These are phyloP conservation scores for Aspergillus egyptiacus DNA, from an alignment of 495 filamentous ascomycete species.

Conservation along the genomic window DNA sequence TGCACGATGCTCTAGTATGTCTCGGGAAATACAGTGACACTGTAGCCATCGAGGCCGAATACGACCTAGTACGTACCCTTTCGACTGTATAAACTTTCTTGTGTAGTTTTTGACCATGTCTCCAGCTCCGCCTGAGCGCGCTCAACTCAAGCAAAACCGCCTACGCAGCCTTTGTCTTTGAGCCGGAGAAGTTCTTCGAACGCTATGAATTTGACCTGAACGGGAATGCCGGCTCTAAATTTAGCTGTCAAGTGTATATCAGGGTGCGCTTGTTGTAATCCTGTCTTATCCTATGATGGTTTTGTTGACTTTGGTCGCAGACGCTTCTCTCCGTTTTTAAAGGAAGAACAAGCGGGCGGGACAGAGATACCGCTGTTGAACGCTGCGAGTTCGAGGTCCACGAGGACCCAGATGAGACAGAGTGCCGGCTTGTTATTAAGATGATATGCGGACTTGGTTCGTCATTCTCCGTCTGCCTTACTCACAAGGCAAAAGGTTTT, in stretches of 20 bases:
- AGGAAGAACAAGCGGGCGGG: constrained; percentile 53
- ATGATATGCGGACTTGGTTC: constrained; percentile 82
- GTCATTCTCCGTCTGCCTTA: constrained; percentile 1
- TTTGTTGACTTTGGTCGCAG: constrained; percentile 27
- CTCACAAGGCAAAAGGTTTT: too few relatives aligned
- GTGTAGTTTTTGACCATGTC: constrained; percentile 5
- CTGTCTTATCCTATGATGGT: too few relatives aligned
- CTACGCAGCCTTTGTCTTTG: constrained; percentile 76
- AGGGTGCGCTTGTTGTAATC: constrained; percentile 47
- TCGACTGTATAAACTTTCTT: not conserved
- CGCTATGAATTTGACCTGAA: constrained; percentile 48
- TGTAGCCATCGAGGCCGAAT: constrained; percentile 77
- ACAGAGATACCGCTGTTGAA: constrained; percentile 75
- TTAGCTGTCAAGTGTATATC: constrained; percentile 68
- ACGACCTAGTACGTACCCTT: constrained; percentile 54
- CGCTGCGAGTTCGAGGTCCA: constrained; percentile 79
- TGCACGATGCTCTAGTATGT: constrained; percentile 83
- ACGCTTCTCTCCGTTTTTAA: constrained; percentile 73
- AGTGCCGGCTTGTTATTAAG: constrained; percentile 75
- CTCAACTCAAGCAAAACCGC: constrained; percentile 92
- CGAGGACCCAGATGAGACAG: constrained; percentile 61
- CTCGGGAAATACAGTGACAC: constrained; percentile 89
- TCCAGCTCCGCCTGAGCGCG: constrained; percentile 70
- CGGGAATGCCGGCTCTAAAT: constrained; percentile 31
- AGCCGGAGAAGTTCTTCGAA: constrained; percentile 71